Conservation (phyloP, 352 stramenopile genomes). For the Globisporangium takayamanum region DNA sequence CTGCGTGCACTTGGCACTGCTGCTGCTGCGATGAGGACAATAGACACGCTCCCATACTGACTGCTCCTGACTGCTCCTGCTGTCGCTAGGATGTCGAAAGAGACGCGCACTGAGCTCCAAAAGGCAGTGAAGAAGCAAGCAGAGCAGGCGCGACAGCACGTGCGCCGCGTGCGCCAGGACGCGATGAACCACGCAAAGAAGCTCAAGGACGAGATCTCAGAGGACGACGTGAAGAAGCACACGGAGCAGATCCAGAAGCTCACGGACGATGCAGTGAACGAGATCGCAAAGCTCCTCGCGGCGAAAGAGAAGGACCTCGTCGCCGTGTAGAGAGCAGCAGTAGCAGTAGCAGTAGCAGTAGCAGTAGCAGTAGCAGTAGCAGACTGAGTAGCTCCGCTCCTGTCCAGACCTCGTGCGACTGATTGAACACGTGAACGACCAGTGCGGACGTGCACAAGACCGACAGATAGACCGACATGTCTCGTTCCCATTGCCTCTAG, state of each 20-base stretch:
- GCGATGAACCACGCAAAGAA: slow-evolving; percentile 81
- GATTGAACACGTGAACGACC: background rate
- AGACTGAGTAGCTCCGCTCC: background rate
- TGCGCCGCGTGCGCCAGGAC: slow-evolving; percentile 80
- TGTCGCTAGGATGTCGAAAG: slow-evolving; percentile 67
- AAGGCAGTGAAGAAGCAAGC: slow-evolving; percentile 83
- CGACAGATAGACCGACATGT: background rate
- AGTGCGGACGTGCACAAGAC: background rate
- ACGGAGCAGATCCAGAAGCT: slow-evolving; percentile 78
- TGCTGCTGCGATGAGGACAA: background rate
- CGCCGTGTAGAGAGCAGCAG: slow-evolving; percentile 30
- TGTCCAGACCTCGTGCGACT: background rate
- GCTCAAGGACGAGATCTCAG: slow-evolving; percentile 71
- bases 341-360: no score
- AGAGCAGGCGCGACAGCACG: slow-evolving; percentile 71
- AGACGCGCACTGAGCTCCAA: slow-evolving; percentile 70
- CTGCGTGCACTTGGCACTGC: background rate
- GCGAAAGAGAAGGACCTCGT: slow-evolving; percentile 78
- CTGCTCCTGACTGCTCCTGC: background rate
- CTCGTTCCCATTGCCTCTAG: background rate
- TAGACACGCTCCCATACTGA: background rate
- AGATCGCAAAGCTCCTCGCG: slow-evolving; percentile 67
- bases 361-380: no score
- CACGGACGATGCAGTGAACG: slow-evolving; percentile 59
- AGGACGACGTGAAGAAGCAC: slow-evolving; percentile 71